Evolutionary conservation across 495 filamentous ascomycete species (phyloP), one percentile per base, ranked within the genome.

Genomic region (Penicillium mononematosum): DNA sequence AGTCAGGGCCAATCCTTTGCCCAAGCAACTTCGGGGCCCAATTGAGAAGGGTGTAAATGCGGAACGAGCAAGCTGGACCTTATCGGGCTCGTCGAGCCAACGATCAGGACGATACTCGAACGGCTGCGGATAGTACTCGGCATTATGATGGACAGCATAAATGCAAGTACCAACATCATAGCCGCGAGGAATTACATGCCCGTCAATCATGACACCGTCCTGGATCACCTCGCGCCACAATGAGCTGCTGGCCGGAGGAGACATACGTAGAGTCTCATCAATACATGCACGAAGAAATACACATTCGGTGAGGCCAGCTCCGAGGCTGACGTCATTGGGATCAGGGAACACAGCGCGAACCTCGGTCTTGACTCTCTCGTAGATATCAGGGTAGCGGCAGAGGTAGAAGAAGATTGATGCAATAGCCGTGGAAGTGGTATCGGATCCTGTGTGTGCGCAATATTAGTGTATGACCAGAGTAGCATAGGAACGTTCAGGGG

Each of bases 231-330:
- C 73, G 4, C 81, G 70, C 3, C 69, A 74, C 0, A 84, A 65
- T 0, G 71, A 51, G 5, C 78, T 74, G 1, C 68, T 63, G 2
- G 80, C 77, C 0, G 83, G 72, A 9, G 83, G 83, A 0, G 79
- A 77, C 49, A 85, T 63, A 16, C 83, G 74, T 66, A 87, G 72
- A 5, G 80, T 62, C 58, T 87, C 85, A 39, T 83, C 73, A 41
- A 85, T 72, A 56, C 81, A 82, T 1, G 81, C 82, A 9, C 71
- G 68, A 1, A 85, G 71, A 54, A 79, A 84, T 41, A 57, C 20
- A 53, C 75, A 80, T 1, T 55, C 42, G 11, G 56, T 64, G 24
- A 85, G 65, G n/a, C 66, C 62, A 14, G 69, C 64, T 14, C 80
- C 78, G 2, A 58, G 56, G 4, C 66, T 61, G 43, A 83, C 82